A percentile compares a stretch with the other conserved stretches of the same genome.
phyloP scores from a whole-genome alignment of 1,139 yeast species.

The Zygotorulaspora mrakii region DNA sequence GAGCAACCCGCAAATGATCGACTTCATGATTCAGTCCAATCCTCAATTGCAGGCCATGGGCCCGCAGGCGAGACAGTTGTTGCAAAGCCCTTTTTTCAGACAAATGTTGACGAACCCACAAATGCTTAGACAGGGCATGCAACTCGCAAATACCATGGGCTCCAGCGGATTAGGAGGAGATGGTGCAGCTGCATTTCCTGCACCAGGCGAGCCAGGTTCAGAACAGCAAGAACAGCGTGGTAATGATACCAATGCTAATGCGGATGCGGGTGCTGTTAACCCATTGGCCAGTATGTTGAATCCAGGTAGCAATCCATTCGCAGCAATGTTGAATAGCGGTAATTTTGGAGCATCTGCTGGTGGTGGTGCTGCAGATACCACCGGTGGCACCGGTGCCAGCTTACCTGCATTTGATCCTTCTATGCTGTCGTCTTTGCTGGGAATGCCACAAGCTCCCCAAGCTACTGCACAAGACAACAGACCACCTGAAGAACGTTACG shows the following conservation, averaged over 20 bases:
- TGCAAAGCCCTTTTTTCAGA: constrained; percentile 80
- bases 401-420: constrained; percentile 39
- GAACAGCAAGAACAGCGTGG: constrained; percentile 9
- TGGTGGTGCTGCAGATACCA: neutral
- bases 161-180: constrained; percentile 41
- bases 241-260: constrained; percentile 13
- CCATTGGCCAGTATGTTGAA: constrained; percentile 51
- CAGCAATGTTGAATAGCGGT: constrained; percentile 41
- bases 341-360: constrained; percentile 7
- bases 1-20: constrained; percentile 77
- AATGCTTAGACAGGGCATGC: constrained; percentile 77
- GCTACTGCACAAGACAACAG: constrained; percentile 55
- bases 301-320: constrained; percentile 50
- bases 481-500: constrained; percentile 96
- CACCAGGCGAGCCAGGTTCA: constrained; percentile 34
- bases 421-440: constrained; percentile 42
- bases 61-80: constrained; percentile 80
- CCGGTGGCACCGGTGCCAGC: constrained; percentile 24
- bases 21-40: constrained; percentile 72
- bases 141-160: constrained; percentile 52
- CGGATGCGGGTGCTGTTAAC: constrained; percentile 41
- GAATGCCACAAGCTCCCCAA: constrained; percentile 32
- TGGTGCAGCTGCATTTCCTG: constrained; percentile 36
- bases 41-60: constrained; percentile 86
- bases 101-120: constrained; percentile 85